Evolutionary conservation across 176 grass and related monocot species (phyloP).

Genomic region (barley (Hordeum vulgare)): DNA sequence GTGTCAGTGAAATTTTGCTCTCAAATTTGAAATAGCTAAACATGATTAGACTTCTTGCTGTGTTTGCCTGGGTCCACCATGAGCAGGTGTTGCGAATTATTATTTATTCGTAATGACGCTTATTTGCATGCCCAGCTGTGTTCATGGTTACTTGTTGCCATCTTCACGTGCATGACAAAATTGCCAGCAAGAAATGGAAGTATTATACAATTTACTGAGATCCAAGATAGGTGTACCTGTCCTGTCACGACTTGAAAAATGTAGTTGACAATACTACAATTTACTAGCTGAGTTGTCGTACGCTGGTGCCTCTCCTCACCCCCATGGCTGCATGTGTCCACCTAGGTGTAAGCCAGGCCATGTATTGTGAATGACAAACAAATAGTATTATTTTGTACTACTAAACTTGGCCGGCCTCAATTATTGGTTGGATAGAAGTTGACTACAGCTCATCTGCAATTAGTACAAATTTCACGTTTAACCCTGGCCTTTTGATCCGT

Average conservation of each 20-base stretch:
- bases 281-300: neutral
- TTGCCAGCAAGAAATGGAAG: neutral
- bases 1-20: neutral
- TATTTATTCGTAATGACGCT: too few species aligned
- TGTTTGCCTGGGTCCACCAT: neutral
- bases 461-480: neutral
- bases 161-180: conserved; percentile 4
- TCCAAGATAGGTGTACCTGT: neutral
- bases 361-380: conserved; percentile 20
- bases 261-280: neutral
- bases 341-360: conserved; percentile 14
- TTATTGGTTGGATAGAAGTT: conserved; percentile 27
- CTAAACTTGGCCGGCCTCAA: neutral
- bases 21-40: too few species aligned
- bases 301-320: neutral
- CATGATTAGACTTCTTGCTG: neutral
- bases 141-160: conserved; percentile 2
- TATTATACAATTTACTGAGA: conserved; percentile 15
- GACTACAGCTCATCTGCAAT: neutral
- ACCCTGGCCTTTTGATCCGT: neutral
- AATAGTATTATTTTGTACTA: neutral
- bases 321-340: conserved; percentile 24
- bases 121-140: neutral
- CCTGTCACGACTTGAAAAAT: neutral
- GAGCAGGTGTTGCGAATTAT: neutral